Evolutionary conservation across 306 rosid species (phyloP).

Genomic region (Quercus ilex): DNA sequence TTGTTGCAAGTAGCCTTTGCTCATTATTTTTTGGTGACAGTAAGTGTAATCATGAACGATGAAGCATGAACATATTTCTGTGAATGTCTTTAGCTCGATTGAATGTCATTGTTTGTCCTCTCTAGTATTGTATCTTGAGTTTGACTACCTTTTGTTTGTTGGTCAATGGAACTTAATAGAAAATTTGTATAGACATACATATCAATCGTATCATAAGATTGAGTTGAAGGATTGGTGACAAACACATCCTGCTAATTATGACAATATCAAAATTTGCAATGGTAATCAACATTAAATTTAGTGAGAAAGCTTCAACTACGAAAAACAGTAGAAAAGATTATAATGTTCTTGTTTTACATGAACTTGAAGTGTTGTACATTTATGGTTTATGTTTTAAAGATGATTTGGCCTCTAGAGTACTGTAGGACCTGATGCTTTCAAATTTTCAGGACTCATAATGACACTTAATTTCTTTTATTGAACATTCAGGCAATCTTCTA

Average conservation of each 20-base stretch:
- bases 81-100: neutral
- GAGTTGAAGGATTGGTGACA: neutral
- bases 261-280: neutral
- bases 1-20: neutral
- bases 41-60: neutral
- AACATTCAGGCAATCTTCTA: neutral
- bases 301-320: neutral
- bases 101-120: neutral
- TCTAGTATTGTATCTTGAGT: neutral
- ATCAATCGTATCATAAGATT: neutral
- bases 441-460: neutral
- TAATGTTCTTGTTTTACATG: neutral
- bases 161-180: neutral
- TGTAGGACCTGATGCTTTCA: neutral
- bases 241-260: neutral
- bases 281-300: neutral
- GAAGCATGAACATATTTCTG: neutral
- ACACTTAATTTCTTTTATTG: no score
- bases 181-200: neutral
- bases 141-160: neutral
- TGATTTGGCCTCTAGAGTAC: neutral
- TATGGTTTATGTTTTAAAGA: neutral
- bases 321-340: neutral
- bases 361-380: neutral
- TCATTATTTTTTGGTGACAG: neutral